A percentile compares a stretch with the other conserved stretches of the same genome.
Evolutionary conservation across 2,329 filamentous ascomycete species (phyloP).

Genomic region (Penicillium frequentans): DNA sequence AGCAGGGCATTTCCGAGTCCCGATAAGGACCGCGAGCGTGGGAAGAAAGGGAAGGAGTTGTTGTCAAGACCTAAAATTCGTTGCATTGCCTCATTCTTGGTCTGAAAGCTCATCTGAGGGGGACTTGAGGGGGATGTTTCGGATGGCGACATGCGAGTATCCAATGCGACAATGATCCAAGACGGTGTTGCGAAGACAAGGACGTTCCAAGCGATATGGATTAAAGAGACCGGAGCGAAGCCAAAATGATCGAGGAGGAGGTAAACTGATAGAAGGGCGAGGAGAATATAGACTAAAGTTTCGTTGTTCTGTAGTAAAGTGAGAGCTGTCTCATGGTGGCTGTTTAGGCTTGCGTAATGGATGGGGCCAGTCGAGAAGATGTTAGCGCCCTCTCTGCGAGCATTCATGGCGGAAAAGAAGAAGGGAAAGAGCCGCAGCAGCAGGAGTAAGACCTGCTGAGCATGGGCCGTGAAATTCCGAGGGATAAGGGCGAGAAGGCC

Average conservation of each 20-base stretch:
- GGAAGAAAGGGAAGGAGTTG: conserved; percentile 59
- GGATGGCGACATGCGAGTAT: conserved; percentile 49
- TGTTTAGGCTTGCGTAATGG: conserved; percentile 21
- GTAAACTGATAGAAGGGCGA: conserved; percentile 30
- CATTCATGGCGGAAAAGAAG: conserved; percentile 35
- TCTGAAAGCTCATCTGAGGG: conserved; percentile 34
- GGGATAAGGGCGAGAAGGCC: neutral
- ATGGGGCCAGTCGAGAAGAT: conserved; percentile 31
- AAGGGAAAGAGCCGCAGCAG: conserved; percentile 17
- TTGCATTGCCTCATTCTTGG: conserved; percentile 66
- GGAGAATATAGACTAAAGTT: conserved; percentile 29
- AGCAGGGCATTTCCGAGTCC: conserved; percentile 51
- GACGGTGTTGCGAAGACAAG: conserved; percentile 42
- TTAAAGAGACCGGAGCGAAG: conserved; percentile 29
- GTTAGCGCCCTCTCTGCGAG: conserved; percentile 31
- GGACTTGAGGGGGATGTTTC: conserved; percentile 43
- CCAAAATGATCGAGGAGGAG: conserved; percentile 32
- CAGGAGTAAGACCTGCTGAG: conserved; percentile 16
- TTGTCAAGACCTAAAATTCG: conserved; percentile 63
- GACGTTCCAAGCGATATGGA: conserved; percentile 38
- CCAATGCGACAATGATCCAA: conserved; percentile 46
- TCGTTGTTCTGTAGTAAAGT: conserved; percentile 28
- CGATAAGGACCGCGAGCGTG: conserved; percentile 56
- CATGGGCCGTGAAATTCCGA: conserved; percentile 12
- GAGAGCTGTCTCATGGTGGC: conserved; percentile 35